phyloP scores from a whole-genome alignment of 2,329 filamentous ascomycete genomes.

The Leptosphaerulina australis region DNA sequence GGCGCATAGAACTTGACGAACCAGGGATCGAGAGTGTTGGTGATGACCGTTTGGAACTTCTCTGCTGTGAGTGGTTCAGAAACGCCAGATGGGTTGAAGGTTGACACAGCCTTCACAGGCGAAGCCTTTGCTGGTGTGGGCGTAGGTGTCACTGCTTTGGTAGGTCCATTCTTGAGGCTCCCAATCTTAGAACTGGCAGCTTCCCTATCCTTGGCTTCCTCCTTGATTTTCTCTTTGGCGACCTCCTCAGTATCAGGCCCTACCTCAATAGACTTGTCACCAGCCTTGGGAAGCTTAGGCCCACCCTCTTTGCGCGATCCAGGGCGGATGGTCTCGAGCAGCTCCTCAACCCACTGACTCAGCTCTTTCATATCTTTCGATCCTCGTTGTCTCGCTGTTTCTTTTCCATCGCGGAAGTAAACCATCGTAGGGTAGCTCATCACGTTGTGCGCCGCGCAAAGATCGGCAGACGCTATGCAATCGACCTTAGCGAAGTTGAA shows the following conservation, averaged over 20 bases:
- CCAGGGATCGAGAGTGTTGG: conserved; percentile 88
- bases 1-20: conserved; percentile 99
- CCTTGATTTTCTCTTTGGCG: conserved; percentile 43
- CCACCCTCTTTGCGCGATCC: conserved; percentile 74
- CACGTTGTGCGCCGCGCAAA: conserved; percentile 72
- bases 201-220: conserved; percentile 23
- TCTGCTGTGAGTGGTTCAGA: conserved; percentile 81
- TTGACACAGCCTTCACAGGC: conserved; percentile 29
- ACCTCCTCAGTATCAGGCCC: conserved; percentile 46
- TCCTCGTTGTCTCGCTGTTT: conserved; percentile 68
- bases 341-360: conserved; percentile 74
- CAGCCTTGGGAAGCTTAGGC: conserved; percentile 72
- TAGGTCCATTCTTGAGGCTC: conserved; percentile 26
- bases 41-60: conserved; percentile 84
- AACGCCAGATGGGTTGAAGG: conserved; percentile 73
- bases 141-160: conserved; percentile 36
- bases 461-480: conserved; percentile 80
- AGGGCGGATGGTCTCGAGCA: conserved; percentile 77
- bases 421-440: conserved; percentile 75
- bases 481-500: conserved; percentile 87
- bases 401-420: conserved; percentile 79
- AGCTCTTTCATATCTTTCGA: conserved; percentile 70
- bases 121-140: conserved; percentile 31
- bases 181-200: conserved; percentile 16
- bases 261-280: conserved; percentile 60